phyloP scores from a whole-genome alignment of 2,329 filamentous ascomycete genomes.

The Atkinsonella hypoxylon region DNA sequence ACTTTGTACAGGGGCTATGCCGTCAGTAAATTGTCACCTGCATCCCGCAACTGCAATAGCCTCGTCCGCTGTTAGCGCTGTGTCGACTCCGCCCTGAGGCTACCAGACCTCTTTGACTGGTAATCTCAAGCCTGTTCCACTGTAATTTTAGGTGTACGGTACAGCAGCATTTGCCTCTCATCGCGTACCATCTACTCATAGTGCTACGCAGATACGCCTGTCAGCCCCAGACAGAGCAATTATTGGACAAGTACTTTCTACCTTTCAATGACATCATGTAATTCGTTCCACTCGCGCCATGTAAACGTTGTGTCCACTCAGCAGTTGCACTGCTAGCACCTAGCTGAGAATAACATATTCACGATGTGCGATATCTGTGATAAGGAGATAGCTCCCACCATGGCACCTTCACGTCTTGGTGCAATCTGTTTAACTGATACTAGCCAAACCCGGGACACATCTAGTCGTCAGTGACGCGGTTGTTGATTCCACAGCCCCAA shows the following conservation, averaged over 20 bases:
- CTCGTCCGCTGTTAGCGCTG: neutral
- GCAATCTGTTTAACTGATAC: no score
- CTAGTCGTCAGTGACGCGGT: no score
- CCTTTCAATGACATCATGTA: neutral
- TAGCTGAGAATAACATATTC: neutral
- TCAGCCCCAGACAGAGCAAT: neutral
- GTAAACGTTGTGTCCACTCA: no score
- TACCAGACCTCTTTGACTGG: neutral
- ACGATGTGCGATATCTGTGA: no score
- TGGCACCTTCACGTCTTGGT: no score
- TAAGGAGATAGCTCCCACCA: no score
- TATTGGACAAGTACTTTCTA: neutral
- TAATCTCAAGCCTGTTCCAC: neutral
- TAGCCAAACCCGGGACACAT: no score
- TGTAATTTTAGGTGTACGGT: neutral
- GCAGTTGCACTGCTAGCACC: neutral
- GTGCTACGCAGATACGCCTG: neutral
- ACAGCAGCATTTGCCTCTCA: no score
- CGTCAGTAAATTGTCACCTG: no score
- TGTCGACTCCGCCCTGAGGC: neutral
- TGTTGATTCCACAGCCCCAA: no score
- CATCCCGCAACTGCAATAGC: no score
- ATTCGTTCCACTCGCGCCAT: neutral
- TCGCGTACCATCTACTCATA: neutral
- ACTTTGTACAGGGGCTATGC: no score